Evolutionary conservation across 768 basidiomycete species (phyloP).

Genomic region (Pholiota microspora): DNA sequence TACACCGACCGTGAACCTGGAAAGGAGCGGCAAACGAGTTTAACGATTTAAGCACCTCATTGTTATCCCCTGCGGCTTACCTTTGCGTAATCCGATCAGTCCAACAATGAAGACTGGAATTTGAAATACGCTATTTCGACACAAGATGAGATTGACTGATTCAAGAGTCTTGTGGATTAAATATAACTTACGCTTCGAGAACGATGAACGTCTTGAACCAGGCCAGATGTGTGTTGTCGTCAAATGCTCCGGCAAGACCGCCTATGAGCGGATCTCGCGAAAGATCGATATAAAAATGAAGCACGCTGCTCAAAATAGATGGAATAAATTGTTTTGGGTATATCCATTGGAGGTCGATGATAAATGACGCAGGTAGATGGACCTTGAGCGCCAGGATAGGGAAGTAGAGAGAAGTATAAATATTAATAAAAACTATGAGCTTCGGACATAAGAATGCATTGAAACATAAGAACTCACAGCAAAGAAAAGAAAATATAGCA

Average conservation of each 20-base stretch:
- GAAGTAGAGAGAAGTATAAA: too few species aligned
- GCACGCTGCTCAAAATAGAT: slow-evolving; percentile 38
- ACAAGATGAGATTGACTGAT: background rate
- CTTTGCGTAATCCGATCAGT: slow-evolving; percentile 54
- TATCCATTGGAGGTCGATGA: slow-evolving; percentile 70
- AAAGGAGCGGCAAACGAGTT: background rate
- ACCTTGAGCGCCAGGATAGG: slow-evolving; percentile 28
- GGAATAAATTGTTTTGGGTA: slow-evolving; percentile 56
- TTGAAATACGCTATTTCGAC: slow-evolving; percentile 54
- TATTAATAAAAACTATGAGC: too few species aligned
- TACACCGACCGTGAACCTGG: slow-evolving; percentile 54
- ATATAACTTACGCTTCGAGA: slow-evolving; percentile 55
- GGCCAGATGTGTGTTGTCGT: slow-evolving; percentile 34
- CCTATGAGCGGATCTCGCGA: slow-evolving; percentile 70
- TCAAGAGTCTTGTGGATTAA: background rate
- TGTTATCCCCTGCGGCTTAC: slow-evolving; percentile 26
- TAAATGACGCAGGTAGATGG: slow-evolving; percentile 67
- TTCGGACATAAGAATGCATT: background rate
- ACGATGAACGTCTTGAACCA: slow-evolving; percentile 68
- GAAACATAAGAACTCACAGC: slow-evolving; percentile 37
- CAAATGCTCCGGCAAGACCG: slow-evolving; percentile 42
- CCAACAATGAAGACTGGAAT: slow-evolving; percentile 78
- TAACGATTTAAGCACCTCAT: background rate
- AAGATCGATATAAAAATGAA: slow-evolving; percentile 48
- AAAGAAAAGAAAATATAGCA: slow-evolving; percentile 73